Base-by-base conservation (phyloP, 208 protist species). In the Acanthamoeba rhysodes region DNA sequence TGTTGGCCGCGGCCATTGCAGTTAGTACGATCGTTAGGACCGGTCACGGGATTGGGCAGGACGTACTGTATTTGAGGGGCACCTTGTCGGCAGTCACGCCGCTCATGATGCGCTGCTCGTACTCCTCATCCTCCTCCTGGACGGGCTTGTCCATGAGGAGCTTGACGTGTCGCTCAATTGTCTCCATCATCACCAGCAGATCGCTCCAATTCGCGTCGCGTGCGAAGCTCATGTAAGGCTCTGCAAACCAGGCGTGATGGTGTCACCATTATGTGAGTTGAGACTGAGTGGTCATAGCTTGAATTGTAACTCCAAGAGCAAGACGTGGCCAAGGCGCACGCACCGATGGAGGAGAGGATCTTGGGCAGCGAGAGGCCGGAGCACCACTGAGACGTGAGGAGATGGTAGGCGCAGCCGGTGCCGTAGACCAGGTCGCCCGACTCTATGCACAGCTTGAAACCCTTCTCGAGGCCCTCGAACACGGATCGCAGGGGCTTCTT, bases 71-170 rank as follows among this genome's bases (percentile, higher is more conserved):
- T 72, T 72, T 45, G 34, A 78, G 18, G 53, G 87, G 87, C 87
- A 93, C 7, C 12, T n/a, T 72, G 66, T 72, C 66, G 66, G 24
- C 2, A 10, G n/a, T 48, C 29, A n/a, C 62, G 32, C 34, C 66
- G 41, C 27, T 78, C 62, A 37, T 32, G 50, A 88, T 88, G 80
- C 34, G 34, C 50, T 32, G 50, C 80, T 88, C 80, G 53, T 66
- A 88, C 50, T 88, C 50, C 53, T 88, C 80, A 10, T 88, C 80
- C 53, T 55, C 24, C 32, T 88, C 80, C 4, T 88, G 29, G n/a
- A 88, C 80, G 50, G 80, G 22, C 29, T 48, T 64, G 53, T 88
- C 80, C 80, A 88, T 88, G 24, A 88, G 80, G 50, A 88, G 80
- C 50, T 88, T 88, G 50, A 45, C 37, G 50, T 88, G 34, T 18